Percentiles rank a stretch among this genome's conserved stretches.
Conservation (phyloP, 1,139 yeast species). For the Geotrichum restrictum region DNA sequence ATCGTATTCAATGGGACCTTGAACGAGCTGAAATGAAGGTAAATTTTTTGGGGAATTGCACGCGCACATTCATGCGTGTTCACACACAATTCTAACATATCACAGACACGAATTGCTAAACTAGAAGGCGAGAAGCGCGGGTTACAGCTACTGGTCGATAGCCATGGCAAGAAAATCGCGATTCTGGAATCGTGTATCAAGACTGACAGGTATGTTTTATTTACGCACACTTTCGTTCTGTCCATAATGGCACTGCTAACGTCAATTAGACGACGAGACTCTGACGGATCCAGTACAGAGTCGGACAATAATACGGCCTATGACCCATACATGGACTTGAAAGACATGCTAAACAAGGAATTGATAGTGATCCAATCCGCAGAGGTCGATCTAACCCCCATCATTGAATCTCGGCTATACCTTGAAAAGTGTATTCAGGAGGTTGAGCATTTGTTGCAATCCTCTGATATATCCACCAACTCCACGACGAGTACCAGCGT, state of each 20-base stretch:
- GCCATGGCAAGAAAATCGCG: conserved; percentile 33
- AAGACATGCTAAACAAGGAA: conserved; percentile 15
- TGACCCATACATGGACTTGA: conserved; percentile 12
- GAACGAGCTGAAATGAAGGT: conserved; percentile 52
- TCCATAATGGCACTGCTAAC: neutral
- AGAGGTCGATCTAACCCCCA: conserved; percentile 31
- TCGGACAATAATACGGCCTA: neutral
- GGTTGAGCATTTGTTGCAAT: conserved; percentile 37
- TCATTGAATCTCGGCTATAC: conserved; percentile 35
- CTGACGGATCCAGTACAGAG: neutral
- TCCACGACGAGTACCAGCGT: neutral
- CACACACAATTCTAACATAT: neutral
- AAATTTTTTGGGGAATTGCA: too few species aligned
- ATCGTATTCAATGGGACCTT: conserved; percentile 54
- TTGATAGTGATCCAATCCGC: conserved; percentile 14
- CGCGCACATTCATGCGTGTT: too few species aligned
- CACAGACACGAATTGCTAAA: conserved; percentile 39
- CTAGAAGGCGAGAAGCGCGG: conserved; percentile 43
- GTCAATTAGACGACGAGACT: neutral
- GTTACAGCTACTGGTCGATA: conserved; percentile 33
- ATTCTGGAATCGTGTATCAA: conserved; percentile 29
- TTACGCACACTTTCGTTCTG: too few species aligned
- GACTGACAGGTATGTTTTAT: conserved; percentile 7
- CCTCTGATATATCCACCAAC: conserved; percentile 24
- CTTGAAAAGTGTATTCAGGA: conserved; percentile 39